Evolutionary conservation across 805 yeast genomes (phyloP).

Genomic region (Lachancea cidri): DNA sequence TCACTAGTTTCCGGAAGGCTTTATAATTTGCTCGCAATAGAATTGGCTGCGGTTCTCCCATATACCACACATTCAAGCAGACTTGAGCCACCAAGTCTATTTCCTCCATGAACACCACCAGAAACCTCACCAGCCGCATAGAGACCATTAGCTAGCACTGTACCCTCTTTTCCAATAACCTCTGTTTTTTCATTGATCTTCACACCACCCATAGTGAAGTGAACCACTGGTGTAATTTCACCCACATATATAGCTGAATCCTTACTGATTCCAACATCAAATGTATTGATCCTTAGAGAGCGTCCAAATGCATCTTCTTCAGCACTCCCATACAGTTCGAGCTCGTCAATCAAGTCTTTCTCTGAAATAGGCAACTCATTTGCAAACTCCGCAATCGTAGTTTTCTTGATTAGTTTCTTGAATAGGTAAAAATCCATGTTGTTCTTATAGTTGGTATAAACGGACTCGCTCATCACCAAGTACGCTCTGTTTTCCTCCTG

Average conservation of each 20-base stretch:
- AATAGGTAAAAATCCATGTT: constrained; percentile 50
- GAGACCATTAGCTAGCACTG: constrained; percentile 38
- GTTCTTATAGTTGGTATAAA: constrained; percentile 40
- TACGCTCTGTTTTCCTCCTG: constrained; percentile 30
- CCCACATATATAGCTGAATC: constrained; percentile 41
- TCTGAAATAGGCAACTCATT: constrained; percentile 23
- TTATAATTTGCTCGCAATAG: constrained; percentile 18
- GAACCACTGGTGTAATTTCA: constrained; percentile 55
- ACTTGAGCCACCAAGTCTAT: constrained; percentile 56
- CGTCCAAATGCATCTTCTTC: constrained; percentile 36
- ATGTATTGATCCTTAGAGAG: constrained; percentile 29
- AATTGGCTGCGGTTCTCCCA: constrained; percentile 47
- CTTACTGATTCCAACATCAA: constrained; percentile 22
- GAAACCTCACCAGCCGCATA: constrained; percentile 65
- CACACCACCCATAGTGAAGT: constrained; percentile 66
- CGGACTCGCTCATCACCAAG: constrained; percentile 39
- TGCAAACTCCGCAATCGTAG: constrained; percentile 30
- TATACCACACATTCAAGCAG: constrained; percentile 57
- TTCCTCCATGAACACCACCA: constrained; percentile 65
- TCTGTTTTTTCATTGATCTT: constrained; percentile 45
- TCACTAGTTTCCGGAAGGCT: not conserved
- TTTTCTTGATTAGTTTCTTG: constrained; percentile 33
- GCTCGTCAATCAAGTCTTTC: constrained; percentile 20
- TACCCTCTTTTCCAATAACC: constrained; percentile 35
- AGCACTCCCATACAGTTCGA: constrained; percentile 21